Evolutionary conservation across 805 yeast species (phyloP).

Genomic region (Debaryomyces tyrocola): DNA sequence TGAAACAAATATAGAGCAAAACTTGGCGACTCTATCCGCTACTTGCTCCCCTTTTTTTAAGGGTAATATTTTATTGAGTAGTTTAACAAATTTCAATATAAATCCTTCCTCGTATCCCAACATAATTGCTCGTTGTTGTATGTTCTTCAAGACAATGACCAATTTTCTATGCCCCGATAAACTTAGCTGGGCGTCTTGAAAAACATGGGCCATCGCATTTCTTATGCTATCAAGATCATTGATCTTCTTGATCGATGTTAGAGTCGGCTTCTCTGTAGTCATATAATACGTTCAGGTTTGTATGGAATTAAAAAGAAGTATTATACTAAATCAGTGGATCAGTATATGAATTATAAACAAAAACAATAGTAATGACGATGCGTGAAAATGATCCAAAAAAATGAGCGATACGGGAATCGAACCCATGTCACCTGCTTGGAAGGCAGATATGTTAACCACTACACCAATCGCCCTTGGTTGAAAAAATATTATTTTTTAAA

Average conservation of each 20-base stretch:
- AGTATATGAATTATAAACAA: not conserved
- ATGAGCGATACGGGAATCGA: constrained; percentile 90
- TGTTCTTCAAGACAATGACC: constrained; percentile 57
- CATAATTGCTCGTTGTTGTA: constrained; percentile 56
- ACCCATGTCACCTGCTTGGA: constrained; percentile 94
- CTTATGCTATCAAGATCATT: constrained; percentile 21
- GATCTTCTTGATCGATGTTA: constrained; percentile 18
- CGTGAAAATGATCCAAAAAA: constrained; percentile 19
- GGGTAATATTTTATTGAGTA: constrained; percentile 65
- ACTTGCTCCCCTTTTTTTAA: constrained; percentile 66
- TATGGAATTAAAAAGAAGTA: not conserved
- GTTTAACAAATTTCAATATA: constrained; percentile 54
- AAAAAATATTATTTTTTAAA: not conserved
- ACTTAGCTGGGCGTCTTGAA: constrained; percentile 76
- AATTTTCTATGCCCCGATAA: constrained; percentile 78
- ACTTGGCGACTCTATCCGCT: constrained; percentile 76
- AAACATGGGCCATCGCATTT: constrained; percentile 59
- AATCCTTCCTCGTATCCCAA: constrained; percentile 59
- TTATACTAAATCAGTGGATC: not conserved
- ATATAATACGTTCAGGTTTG: not conserved
- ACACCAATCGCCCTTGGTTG: constrained; percentile 73
- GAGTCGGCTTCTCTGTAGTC: constrained; percentile 10
- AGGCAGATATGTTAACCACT: constrained; percentile 91
- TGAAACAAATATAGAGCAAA: constrained; percentile 59
- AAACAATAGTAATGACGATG: not conserved